Evolutionary conservation across 2,329 filamentous ascomycete genomes (phyloP).

Genomic region (Pseudocercospora ulei): DNA sequence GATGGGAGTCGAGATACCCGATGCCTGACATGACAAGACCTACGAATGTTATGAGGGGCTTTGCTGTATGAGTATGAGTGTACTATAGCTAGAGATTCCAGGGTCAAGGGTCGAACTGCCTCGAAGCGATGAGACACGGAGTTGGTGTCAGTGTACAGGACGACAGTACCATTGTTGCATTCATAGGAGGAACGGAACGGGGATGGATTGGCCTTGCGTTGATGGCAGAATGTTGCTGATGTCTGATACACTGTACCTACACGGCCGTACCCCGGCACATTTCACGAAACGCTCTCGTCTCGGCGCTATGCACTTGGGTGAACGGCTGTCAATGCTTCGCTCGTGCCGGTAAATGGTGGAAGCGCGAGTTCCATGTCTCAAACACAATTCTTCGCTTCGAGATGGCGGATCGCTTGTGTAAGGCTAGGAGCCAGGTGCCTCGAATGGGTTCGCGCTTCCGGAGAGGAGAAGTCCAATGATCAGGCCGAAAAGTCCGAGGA

Average conservation of each 20-base stretch:
- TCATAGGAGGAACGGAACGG: no score
- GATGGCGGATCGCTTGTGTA: neutral
- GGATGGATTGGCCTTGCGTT: neutral
- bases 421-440: conserved; percentile 20
- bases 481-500: conserved; percentile 88
- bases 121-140: no score
- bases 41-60: no score
- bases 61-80: no score
- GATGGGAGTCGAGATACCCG: no score
- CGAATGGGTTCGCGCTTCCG: conserved; percentile 69
- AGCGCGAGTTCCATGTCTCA: no score
- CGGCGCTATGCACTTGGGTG: conserved; percentile 1
- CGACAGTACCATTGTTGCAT: no score
- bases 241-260: conserved; percentile 7
- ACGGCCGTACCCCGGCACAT: conserved; percentile 1
- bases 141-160: no score
- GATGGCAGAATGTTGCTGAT: neutral
- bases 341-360: no score
- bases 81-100: no score
- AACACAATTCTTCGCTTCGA: neutral
- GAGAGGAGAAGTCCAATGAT: conserved; percentile 88
- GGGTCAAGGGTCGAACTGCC: no score
- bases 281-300: conserved; percentile 4
- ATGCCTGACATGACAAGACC: no score
- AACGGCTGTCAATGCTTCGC: neutral